Evolutionary conservation across 805 yeast genomes (phyloP), one percentile per base, ranked within the genome.

Genomic region (Candida ficus): DNA sequence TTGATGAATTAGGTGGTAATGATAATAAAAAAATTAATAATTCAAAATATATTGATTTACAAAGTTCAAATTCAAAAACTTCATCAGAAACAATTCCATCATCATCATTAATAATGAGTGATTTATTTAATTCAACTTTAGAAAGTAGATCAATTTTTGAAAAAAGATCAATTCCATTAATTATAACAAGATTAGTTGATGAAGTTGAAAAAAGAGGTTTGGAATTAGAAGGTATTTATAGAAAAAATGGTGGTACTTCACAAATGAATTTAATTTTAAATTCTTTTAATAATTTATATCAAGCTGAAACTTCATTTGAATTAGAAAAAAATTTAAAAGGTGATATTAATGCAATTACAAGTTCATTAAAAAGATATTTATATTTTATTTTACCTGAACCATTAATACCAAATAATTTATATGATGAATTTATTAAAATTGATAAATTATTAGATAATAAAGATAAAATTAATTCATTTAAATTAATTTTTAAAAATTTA

Each of bases 271-370:
- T 44, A 40, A 50, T 56, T 18, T 40, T 58, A 35, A 50, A 49
- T 21, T 67, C 71, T 1, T 60, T 60, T 39, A 58, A 59, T 32
- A 45, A 39, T 21, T 43, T 49, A 31, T 45, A 42, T 33, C 57
- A 49, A n/a, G 45, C 54, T 9, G 60, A 57, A n/a, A 62, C 64
- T 29, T 64, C 64, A 11, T 50, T 53, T 22, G 64, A 63, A 38
- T 50, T 66, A 35, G 61, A 61, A 18, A 58, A 53, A 17, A 49
- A 62, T 13, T 56, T 77, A 40, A 58, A 61, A 33, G 78, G 79
- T 38, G 99, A 93, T 64, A 78, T 91, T 25, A 80, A 87, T 61
- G 96, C 95, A 0, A 81, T 89, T 3, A 81, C 96, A 0, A 79
- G 89, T 29, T 85, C 93, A 10, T 68, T 93, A 53, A 93, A 93